Evolutionary conservation across 2,329 filamentous ascomycete species (phyloP).

Genomic region (Lasiodiplodia sp.): DNA sequence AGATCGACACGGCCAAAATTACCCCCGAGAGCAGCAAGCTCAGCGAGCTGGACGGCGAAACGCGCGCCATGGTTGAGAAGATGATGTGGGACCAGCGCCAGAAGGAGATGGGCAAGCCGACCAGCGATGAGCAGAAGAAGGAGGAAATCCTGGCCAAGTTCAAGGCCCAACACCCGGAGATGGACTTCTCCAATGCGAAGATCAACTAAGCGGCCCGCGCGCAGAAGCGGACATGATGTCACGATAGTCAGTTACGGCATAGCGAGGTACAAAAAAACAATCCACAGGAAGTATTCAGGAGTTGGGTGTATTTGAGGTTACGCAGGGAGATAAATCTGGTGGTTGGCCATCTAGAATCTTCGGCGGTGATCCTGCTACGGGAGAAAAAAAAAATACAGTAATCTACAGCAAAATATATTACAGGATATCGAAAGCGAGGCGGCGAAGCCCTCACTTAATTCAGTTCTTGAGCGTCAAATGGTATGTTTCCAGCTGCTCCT

Average conservation of each 20-base stretch:
- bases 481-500: slow-evolving; percentile 66
- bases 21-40: slow-evolving; percentile 90
- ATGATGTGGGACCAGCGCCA: slow-evolving; percentile 99
- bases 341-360: slow-evolving; percentile 5
- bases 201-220: slow-evolving; percentile 50
- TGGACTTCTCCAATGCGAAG: slow-evolving; percentile 73
- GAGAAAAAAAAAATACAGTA: slow-evolving; percentile 10
- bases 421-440: neutral
- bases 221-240: slow-evolving; percentile 10
- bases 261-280: slow-evolving; percentile 25
- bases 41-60: slow-evolving; percentile 92
- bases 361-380: neutral
- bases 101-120: slow-evolving; percentile 89
- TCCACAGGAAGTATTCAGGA: neutral
- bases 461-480: slow-evolving; percentile 52
- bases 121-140: slow-evolving; percentile 96
- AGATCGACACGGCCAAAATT: slow-evolving; percentile 95
- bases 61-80: slow-evolving; percentile 97
- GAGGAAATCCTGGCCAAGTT: slow-evolving; percentile 89
- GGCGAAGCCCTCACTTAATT: neutral
- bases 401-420: slow-evolving; percentile 10
- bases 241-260: slow-evolving; percentile 29
- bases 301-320: slow-evolving; percentile 1
- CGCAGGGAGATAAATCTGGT: neutral
- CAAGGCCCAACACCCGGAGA: slow-evolving; percentile 78